Percentiles rank a stretch among this genome's conserved stretches.
Evolutionary conservation across 225 moss, liverwort and hornwort species (phyloP).

Genomic region (Antitrichia curtipendula): DNA sequence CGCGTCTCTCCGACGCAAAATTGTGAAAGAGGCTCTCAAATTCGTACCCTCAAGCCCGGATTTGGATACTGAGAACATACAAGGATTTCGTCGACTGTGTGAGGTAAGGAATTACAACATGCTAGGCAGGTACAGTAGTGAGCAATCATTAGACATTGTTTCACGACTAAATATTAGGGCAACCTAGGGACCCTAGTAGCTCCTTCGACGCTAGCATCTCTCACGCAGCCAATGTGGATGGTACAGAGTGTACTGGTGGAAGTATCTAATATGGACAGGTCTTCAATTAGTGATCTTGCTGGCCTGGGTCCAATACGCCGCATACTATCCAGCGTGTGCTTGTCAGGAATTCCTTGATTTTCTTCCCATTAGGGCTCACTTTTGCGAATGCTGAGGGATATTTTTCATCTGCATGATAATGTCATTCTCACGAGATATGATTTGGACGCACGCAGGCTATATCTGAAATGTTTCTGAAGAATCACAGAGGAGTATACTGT

Average conservation of each 20-base stretch:
- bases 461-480: neutral
- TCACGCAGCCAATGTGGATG: neutral
- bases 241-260: neutral
- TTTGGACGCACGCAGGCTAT: neutral
- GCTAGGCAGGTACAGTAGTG: neutral
- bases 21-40: neutral
- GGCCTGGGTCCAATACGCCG: neutral
- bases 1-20: neutral
- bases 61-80: neutral
- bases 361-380: neutral
- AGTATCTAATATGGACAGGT: too few species aligned
- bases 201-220: neutral
- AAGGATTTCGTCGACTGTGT: neutral
- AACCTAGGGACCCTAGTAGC: neutral
- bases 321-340: neutral
- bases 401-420: neutral
- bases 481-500: neutral
- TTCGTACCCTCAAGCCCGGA: neutral
- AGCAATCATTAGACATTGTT: neutral
- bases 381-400: too few species aligned
- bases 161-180: neutral
- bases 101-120: neutral
- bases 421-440: neutral
- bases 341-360: neutral
- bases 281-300: neutral